Evolutionary conservation across 257 asterid genomes (phyloP).

Genomic region (Solanum sitiens): DNA sequence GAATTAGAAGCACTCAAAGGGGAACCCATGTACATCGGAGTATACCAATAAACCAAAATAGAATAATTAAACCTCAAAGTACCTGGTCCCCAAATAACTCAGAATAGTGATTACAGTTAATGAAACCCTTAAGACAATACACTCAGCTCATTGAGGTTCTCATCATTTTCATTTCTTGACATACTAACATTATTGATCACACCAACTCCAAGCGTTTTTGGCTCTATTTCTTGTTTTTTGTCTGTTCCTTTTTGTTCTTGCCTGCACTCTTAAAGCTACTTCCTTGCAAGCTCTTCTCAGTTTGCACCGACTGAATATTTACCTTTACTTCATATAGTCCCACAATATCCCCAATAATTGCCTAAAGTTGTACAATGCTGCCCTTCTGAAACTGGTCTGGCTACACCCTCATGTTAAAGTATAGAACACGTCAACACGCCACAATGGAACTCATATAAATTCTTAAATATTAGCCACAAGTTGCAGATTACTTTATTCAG

Average conservation of each 20-base stretch:
- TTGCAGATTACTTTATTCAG: not conserved
- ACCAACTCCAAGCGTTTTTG: not conserved
- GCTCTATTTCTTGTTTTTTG: not conserved
- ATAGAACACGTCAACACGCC: not conserved
- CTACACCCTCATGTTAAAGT: not conserved
- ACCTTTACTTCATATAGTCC: not conserved
- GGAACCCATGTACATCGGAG: not conserved
- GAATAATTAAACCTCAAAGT: not conserved
- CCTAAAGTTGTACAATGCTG: not conserved
- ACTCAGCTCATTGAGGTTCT: not conserved
- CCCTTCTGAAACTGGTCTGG: not conserved
- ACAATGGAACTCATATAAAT: not conserved
- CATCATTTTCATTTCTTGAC: not conserved
- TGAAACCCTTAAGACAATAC: not conserved
- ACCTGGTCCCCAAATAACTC: not conserved
- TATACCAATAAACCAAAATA: not conserved
- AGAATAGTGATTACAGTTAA: not conserved
- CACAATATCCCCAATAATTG: not conserved
- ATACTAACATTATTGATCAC: not conserved
- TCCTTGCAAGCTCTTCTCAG: not conserved
- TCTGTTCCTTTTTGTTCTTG: not conserved
- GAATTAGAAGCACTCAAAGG: not conserved
- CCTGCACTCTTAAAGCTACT: not conserved
- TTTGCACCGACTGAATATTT: not conserved
- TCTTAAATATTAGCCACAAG: not conserved